Base-by-base conservation (phyloP, 805 yeast genomes). In the Candida easanensis region DNA sequence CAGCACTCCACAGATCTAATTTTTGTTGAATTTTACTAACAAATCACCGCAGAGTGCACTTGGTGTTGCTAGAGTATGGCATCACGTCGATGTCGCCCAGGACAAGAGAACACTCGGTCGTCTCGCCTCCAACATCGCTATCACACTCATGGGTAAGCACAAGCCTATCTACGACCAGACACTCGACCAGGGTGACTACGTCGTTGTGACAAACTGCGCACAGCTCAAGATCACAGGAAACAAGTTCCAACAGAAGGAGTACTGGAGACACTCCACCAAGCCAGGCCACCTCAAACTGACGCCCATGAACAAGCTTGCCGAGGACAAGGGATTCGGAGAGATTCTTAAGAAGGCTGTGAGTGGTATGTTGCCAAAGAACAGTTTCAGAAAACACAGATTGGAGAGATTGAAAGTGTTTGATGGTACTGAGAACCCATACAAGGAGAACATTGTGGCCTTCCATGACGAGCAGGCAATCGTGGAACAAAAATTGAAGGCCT, bases 281-380 rank as follows among this genome's bases (percentile, higher is more conserved):
- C 98, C 98, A 4, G 99, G 99, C 36, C 80, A 88, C 30, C 79
- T 93, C 56, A 84, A 85, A 56, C 79, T 87, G 54, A 76, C 81
- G 34, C 81, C 97, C 18, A 84, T 93, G 93, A 80, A 80, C 43
- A 81, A 78, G 48, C 68, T 90, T 64, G 77, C 80, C 31, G 78
- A 70, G 36, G 82, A 89, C 61, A 80, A 83, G 56, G 99, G 99
- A 7, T 86, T 80, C 54, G 82, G 88, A n/a, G 98, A 93, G 64
- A 69, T 90, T 11, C 69, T 93, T 56, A 77, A 68, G 56, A 79
- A 84, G 55, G 98, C 99, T 2, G 99, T 93, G 5, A 82, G 88
- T 50, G 95, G 95, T 44, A 93, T 93, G 99, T 73, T 93, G 43
- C 99, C 99, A 33, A 90, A 88, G 69, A 91, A 93, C 64, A 81